Base-by-base conservation (phyloP, 305 asterid genomes). In the Fraxinus baroniana region DNA sequence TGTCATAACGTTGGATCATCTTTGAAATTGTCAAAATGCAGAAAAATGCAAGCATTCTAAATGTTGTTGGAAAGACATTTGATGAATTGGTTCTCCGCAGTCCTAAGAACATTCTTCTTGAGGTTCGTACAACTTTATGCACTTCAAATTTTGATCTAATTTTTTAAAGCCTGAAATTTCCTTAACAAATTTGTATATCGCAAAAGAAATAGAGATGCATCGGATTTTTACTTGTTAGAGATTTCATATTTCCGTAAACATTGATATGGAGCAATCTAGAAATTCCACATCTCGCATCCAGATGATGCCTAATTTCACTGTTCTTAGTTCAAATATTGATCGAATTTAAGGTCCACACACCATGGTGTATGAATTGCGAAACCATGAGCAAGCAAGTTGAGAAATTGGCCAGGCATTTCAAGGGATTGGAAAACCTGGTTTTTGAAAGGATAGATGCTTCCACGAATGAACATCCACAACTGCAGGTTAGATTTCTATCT, bases 311-410 rank as follows among this genome's bases (percentile, higher is more conserved):
- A 78, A 64, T 28, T 64, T 62, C 44, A 15, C 32, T 30, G 32
- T 79, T 76, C 41, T 28, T 28, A 68, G 74, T 26, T 28, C 18
- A 68, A 13, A 28, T 30, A 70, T 74, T 68, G 33, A 81, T 74
- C 4, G 22, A 68, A 10, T 36, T 75, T 84, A 83, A 95, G 99
- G 93, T 96, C 84, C 92, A 94, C 81, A 90, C 98, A 3, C 98
- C 98, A 7, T 96, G 99, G 98, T 96, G 99, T 93, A 88, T 94
- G 82, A 88, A 87, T 68, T 96, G 99, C 46, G 98, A 96, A 86
- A 86, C 93, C 55, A 91, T 91, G 73, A 90, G 91, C 95, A 96
- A 96, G 87, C 97, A 96, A 77, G 83, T 94, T 20, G 97, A 96
- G 92, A 96, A 96, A 88, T 81, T 96, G 93, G 97, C 98, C 28